Conservation (phyloP, 495 filamentous ascomycete species). For the Penicillium antarcticum region DNA sequence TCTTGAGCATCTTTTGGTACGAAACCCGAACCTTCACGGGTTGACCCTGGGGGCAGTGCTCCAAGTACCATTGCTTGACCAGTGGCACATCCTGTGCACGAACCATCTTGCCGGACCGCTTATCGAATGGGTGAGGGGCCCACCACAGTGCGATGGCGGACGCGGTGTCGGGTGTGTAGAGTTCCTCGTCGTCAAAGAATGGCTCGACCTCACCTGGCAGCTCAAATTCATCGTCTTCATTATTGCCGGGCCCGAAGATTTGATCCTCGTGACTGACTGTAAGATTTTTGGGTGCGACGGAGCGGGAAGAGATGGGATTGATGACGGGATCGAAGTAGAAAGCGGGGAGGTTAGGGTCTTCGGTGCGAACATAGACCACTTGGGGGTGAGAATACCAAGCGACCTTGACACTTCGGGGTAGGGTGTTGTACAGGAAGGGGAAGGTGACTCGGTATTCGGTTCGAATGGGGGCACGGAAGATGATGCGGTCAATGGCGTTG, state of each 20-base stretch:
- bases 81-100: slow-evolving; percentile 95
- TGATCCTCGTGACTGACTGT: slow-evolving; percentile 93
- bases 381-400: slow-evolving; percentile 94
- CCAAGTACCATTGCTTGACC: slow-evolving; percentile 98
- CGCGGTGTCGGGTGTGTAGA: slow-evolving; percentile 86
- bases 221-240: slow-evolving; percentile 86
- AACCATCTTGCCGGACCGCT: slow-evolving; percentile 95
- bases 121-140: slow-evolving; percentile 96
- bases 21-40: slow-evolving; percentile 99
- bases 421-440: slow-evolving; percentile 93
- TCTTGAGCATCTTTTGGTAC: slow-evolving; percentile 97
- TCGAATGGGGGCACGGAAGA: slow-evolving; percentile 92
- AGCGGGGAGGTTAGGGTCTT: slow-evolving; percentile 85
- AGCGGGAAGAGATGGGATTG: slow-evolving; percentile 94
- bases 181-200: slow-evolving; percentile 85
- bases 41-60: slow-evolving; percentile 88
- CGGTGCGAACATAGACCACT: slow-evolving; percentile 82
- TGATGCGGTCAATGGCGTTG: slow-evolving; percentile 99
- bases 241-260: slow-evolving; percentile 80
- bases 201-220: slow-evolving; percentile 79
- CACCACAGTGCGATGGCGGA: slow-evolving; percentile 96
- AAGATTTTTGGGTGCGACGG: slow-evolving; percentile 92
- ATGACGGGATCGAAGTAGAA: slow-evolving; percentile 98
- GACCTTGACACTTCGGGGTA: slow-evolving; percentile 90
- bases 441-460: slow-evolving; percentile 96